Percentiles rank a stretch among this genome's conserved stretches.
These are phyloP conservation scores for Neonectria punicea DNA, from an alignment of 2,329 filamentous ascomycete genomes.

Conservation along the genomic window DNA sequence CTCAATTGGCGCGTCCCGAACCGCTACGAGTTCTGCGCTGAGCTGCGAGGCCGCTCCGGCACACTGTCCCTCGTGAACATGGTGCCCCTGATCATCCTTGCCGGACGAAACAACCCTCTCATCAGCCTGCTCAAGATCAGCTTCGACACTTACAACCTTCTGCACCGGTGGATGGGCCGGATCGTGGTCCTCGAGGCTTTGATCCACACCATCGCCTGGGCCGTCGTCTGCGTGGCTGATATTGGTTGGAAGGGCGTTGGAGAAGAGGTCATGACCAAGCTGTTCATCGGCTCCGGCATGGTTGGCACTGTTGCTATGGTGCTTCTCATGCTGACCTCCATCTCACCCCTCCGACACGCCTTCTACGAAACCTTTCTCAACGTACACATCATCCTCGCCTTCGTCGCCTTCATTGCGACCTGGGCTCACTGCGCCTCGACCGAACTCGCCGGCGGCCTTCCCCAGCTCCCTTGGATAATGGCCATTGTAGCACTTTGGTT, in stretches of 20 bases:
- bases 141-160: constrained; percentile 93
- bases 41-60: constrained; percentile 87
- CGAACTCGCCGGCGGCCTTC: constrained; percentile 70
- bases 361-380: constrained; percentile 98
- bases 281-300: constrained; percentile 74
- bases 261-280: constrained; percentile 63
- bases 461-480: constrained; percentile 80
- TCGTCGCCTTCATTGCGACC: constrained; percentile 74
- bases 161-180: constrained; percentile 79
- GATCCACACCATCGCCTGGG: constrained; percentile 78
- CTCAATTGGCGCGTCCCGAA: constrained; percentile 70
- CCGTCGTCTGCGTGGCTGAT: constrained; percentile 74
- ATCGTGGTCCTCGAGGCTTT: constrained; percentile 75
- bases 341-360: constrained; percentile 86
- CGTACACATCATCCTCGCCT: constrained; percentile 80
- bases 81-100: constrained; percentile 89
- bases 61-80: constrained; percentile 89
- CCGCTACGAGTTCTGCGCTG: constrained; percentile 75
- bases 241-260: constrained; percentile 70
- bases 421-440: constrained; percentile 82
- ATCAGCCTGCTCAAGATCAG: constrained; percentile 85
- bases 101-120: constrained; percentile 91
- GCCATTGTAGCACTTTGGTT: constrained; percentile 82
- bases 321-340: constrained; percentile 74
- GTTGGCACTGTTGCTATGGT: constrained; percentile 70